Conservation (phyloP, 352 stramenopile genomes). For the Phytopythium boreale region DNA sequence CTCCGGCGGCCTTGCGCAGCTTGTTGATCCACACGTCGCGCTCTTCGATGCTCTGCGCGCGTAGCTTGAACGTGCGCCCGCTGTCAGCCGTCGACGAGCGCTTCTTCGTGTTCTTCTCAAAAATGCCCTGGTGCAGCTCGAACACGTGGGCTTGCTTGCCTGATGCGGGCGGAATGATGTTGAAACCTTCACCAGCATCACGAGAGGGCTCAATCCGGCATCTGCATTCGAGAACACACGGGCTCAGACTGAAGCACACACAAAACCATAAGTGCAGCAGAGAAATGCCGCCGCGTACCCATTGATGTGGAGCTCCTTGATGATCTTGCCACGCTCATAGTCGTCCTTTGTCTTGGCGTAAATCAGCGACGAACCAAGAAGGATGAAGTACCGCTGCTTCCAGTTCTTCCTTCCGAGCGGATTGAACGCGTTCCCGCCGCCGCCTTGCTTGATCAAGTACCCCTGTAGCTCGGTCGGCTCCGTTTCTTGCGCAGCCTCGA, state of each 20-base stretch:
- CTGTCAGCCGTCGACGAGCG: conserved; percentile 65
- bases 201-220: conserved; percentile 69
- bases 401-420: conserved; percentile 81
- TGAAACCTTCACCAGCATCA: conserved; percentile 79
- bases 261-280: conserved; percentile 1
- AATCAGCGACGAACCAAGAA: conserved; percentile 61
- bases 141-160: conserved; percentile 67
- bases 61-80: conserved; percentile 78
- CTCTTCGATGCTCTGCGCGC: conserved; percentile 80
- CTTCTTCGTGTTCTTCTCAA: conserved; percentile 82
- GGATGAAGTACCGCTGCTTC: conserved; percentile 89
- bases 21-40: conserved; percentile 81
- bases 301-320: conserved; percentile 80
- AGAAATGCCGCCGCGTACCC: conserved; percentile 32
- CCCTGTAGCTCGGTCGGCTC: conserved; percentile 67
- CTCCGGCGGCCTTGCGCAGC: conserved; percentile 52
- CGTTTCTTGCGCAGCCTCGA: conserved; percentile 70
- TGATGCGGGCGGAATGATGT: conserved; percentile 60
- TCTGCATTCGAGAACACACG: conserved; percentile 15
- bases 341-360: conserved; percentile 87
- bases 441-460: conserved; percentile 86
- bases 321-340: conserved; percentile 83
- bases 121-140: conserved; percentile 68
- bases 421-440: conserved; percentile 72
- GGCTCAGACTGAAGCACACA: background rate